A percentile compares a stretch with the other conserved stretches of the same genome.
These are phyloP conservation scores for Pulveroboletus frians DNA, from an alignment of 768 basidiomycete species.

Conservation along the genomic window DNA sequence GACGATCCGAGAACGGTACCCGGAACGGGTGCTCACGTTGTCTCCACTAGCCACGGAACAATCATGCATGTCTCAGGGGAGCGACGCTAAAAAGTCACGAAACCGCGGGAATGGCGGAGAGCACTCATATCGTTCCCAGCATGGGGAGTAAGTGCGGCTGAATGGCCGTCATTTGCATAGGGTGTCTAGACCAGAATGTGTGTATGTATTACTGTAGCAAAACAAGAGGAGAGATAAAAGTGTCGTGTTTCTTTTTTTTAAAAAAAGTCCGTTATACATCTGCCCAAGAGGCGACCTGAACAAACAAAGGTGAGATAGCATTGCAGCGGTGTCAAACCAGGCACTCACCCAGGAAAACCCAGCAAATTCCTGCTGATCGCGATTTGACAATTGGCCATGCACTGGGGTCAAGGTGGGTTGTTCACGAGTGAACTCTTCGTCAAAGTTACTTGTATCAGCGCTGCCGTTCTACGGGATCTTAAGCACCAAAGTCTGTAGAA, in stretches of 20 bases:
- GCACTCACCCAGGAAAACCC: slow-evolving; percentile 87
- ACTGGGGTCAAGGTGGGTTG: slow-evolving; percentile 97
- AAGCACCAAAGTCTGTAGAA: slow-evolving; percentile 3
- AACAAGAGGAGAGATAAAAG: slow-evolving; percentile 27
- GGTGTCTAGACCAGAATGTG: too few relatives aligned
- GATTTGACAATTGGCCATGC: slow-evolving; percentile 83
- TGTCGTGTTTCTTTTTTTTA: slow-evolving; percentile 13
- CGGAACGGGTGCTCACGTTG: slow-evolving; percentile 68
- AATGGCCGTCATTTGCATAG: too few relatives aligned
- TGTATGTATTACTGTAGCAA: slow-evolving; percentile 32
- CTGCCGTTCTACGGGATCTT: slow-evolving; percentile 57
- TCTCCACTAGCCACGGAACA: slow-evolving; percentile 26
- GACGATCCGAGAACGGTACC: slow-evolving; percentile 39
- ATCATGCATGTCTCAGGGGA: too few relatives aligned
- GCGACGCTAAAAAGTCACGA: too few relatives aligned
- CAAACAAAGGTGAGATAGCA: background rate
- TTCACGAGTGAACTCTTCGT: slow-evolving; percentile 94
- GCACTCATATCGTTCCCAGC: too few relatives aligned
- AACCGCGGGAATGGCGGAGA: background rate
- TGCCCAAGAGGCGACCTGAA: slow-evolving; percentile 49
- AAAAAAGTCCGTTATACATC: slow-evolving; percentile 38
- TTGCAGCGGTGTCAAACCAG: background rate
- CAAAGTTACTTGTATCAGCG: slow-evolving; percentile 89
- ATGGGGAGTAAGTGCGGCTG: too few relatives aligned
- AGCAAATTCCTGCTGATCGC: slow-evolving; percentile 93